Base-by-base conservation (phyloP, 2,329 filamentous ascomycete genomes). In the Thelonectria rubi region DNA sequence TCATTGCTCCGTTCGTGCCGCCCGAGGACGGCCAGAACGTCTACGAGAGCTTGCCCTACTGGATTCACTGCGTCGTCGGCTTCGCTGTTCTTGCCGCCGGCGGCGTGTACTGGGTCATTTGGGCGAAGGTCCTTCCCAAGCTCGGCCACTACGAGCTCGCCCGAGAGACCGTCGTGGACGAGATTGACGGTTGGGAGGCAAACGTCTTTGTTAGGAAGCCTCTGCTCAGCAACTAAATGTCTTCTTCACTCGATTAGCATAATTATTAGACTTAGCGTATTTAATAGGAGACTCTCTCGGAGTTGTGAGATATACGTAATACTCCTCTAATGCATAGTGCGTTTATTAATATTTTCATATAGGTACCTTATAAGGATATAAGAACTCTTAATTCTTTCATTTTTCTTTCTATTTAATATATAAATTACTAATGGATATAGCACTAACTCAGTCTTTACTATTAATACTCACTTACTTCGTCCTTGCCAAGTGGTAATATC, bases 181-280 rank as follows among this genome's bases (percentile, higher is more conserved):
- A 80, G 0, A 80, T 85, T 43, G 87, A 90, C 71, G 87, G 88
- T 2, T 90, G 88, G 88, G 86, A 87, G 66, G 78, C 84, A 32
- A 85, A 78, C 55, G 79, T 84, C 2, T 88, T 88, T 69, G 74
- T 79, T 2, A 79, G 72, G 59, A 72, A 78, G 63, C 82, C 84
- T 5, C 57, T 48, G 20, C 8, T 17, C 15, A 8, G 20, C 12
- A 47, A 30, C n/a, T 47, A 30, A 21, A n/a, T 30, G 3, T 47
- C 21, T 12, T 9, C 24, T 46, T 12, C 10, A 3, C 6, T 24
- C 20, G 10, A 20, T 46, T 46, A 21, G 42, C 17, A 21, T 24
- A 42, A 42, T 46, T 5, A 46, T 26, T 26, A 46, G 2, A 46
- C 20, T 42, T 42, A 17, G 39, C 14, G 39, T 40, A 42, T 17